Percentiles rank a stretch among this genome's conserved stretches.
Evolutionary conservation across 1,284 basidiomycete species (phyloP).

Genomic region (Ustilago loliicola): DNA sequence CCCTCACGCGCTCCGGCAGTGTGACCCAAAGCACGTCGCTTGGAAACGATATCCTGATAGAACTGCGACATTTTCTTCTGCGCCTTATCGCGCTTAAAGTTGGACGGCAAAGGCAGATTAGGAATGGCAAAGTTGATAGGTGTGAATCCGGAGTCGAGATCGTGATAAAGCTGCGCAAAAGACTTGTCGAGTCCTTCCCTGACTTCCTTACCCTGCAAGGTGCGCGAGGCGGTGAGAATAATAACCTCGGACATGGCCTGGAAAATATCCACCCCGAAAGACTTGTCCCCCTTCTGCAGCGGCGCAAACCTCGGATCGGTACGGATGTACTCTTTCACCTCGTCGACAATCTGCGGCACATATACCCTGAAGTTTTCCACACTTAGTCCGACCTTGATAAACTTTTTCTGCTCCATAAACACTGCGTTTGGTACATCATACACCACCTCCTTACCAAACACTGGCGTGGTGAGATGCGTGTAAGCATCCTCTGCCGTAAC

Average conservation of each 20-base stretch:
- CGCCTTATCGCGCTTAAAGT: slow-evolving; percentile 86
- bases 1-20: slow-evolving; percentile 10
- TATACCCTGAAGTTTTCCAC: slow-evolving; percentile 92
- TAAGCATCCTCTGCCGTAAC: slow-evolving; percentile 98
- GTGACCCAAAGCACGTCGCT: slow-evolving; percentile 75
- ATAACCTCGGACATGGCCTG: slow-evolving; percentile 89
- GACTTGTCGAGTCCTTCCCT: slow-evolving; percentile 82
- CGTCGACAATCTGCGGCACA: slow-evolving; percentile 86
- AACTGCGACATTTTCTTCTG: slow-evolving; percentile 95
- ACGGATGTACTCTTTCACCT: slow-evolving; percentile 54
- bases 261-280: slow-evolving; percentile 72
- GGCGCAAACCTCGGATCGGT: slow-evolving; percentile 76
- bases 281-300: slow-evolving; percentile 62
- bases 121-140: slow-evolving; percentile 87
- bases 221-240: slow-evolving; percentile 91
- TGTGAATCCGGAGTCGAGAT: slow-evolving; percentile 81
- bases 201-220: slow-evolving; percentile 92
- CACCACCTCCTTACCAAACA: slow-evolving; percentile 95
- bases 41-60: slow-evolving; percentile 88
- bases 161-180: slow-evolving; percentile 88
- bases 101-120: slow-evolving; percentile 89
- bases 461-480: slow-evolving; percentile 73
- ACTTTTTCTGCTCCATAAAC: slow-evolving; percentile 99
- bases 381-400: slow-evolving; percentile 85
- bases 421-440: slow-evolving; percentile 97